Percentiles rank a stretch among this genome's conserved stretches.
Evolutionary conservation across 164 flowering plant genomes (phyloP).

Genomic region (Stephania yunnanensis): DNA sequence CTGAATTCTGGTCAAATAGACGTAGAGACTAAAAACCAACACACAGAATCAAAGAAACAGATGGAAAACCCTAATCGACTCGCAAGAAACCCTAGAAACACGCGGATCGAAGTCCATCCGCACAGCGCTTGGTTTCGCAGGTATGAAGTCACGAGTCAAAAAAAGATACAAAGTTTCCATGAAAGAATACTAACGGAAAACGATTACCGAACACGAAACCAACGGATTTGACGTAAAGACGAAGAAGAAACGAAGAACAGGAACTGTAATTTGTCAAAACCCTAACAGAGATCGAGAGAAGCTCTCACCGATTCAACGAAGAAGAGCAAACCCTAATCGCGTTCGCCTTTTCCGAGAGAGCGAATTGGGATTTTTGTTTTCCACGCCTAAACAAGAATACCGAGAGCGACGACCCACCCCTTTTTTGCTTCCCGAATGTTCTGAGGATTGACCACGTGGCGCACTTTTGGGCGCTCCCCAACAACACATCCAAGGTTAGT

Average conservation of each 20-base stretch:
- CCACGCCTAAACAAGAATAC: too few species aligned
- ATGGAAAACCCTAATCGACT: neutral
- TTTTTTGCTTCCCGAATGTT: neutral
- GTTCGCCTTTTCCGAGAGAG: neutral
- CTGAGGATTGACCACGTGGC: neutral
- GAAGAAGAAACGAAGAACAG: too few species aligned
- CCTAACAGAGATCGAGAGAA: neutral
- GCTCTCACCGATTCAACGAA: neutral
- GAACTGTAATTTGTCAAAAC: neutral
- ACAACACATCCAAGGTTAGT: too few species aligned
- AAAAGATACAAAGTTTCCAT: neutral
- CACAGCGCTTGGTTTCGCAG: too few species aligned
- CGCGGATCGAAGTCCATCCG: neutral
- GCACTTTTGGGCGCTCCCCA: neutral
- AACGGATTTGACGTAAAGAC: too few species aligned
- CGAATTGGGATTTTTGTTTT: neutral
- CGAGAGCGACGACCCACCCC: too few species aligned
- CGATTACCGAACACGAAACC: neutral
- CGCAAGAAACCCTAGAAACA: neutral
- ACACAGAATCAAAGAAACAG: neutral
- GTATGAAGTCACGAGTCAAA: too few species aligned
- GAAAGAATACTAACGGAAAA: neutral
- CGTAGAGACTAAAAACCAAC: neutral
- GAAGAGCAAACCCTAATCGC: neutral
- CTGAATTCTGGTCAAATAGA: neutral